Conservation (phyloP, 2,329 filamentous ascomycete genomes). For the Akanthomyces uredinophilus region DNA sequence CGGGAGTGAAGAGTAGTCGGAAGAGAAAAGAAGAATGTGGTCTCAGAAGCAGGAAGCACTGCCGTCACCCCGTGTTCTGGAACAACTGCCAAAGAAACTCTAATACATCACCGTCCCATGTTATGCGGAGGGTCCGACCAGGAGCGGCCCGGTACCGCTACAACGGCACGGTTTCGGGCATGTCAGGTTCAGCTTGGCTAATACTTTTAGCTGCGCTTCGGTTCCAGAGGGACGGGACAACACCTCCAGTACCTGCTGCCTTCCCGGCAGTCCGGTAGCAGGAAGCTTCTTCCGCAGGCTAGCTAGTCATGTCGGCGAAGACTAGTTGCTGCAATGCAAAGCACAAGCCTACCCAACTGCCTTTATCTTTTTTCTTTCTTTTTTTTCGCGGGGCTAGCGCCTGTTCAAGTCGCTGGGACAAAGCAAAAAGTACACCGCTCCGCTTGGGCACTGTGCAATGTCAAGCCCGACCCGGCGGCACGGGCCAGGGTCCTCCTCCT, state of each 20-base stretch:
- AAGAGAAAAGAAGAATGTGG: neutral
- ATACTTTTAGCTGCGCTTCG: neutral
- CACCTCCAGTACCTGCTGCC: neutral
- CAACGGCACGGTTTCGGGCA: neutral
- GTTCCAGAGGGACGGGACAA: neutral
- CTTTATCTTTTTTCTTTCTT: neutral
- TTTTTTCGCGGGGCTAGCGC: neutral
- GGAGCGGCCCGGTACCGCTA: neutral
- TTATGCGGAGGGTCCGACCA: neutral
- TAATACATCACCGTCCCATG: neutral
- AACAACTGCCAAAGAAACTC: neutral
- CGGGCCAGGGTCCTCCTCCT: neutral
- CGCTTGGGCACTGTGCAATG: neutral
- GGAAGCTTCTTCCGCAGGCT: neutral
- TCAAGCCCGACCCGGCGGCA: neutral
- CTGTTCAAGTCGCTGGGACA: neutral
- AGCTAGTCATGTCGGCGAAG: neutral
- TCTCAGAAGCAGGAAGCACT: neutral
- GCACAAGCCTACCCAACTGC: neutral
- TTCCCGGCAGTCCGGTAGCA: neutral
- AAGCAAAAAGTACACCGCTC: slow-evolving; percentile 5
- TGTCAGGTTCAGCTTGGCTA: neutral
- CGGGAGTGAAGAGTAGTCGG: neutral
- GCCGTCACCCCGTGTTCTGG: neutral
- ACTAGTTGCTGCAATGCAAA: slow-evolving; percentile 8